Percentiles rank a stretch among this genome's conserved stretches.
Evolutionary conservation across 163 green algal species (phyloP).

Genomic region (Volvox carteri): DNA sequence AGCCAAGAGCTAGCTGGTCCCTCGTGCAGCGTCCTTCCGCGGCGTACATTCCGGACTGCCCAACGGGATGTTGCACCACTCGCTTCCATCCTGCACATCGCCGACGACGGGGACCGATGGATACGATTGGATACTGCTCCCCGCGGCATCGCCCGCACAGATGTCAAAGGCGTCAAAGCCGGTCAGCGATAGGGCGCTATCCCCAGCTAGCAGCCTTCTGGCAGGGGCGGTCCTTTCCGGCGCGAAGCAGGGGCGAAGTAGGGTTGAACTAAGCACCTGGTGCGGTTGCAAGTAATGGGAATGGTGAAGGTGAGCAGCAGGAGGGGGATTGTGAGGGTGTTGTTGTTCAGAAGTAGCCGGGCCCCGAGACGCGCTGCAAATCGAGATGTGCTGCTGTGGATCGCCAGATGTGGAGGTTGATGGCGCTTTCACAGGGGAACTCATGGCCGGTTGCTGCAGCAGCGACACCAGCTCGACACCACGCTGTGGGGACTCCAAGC

Average conservation of each 20-base stretch:
- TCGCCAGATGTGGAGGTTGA: background rate
- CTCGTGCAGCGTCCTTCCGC: background rate
- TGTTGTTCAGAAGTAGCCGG: background rate
- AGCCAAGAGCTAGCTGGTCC: background rate
- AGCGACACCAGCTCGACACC: background rate
- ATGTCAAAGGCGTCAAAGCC: background rate
- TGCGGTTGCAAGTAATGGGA: too few species aligned
- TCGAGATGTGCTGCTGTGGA: too few species aligned
- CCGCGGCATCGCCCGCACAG: background rate
- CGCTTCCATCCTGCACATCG: background rate
- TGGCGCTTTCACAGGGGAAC: too few species aligned
- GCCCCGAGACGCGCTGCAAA: too few species aligned
- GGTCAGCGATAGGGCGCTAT: too few species aligned
- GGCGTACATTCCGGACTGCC: background rate
- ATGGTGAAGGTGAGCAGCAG: too few species aligned
- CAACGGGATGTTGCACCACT: slow-evolving; percentile 20
- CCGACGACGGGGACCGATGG: background rate
- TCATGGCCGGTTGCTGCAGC: background rate
- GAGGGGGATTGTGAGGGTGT: background rate
- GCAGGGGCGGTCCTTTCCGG: background rate
- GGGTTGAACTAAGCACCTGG: too few species aligned
- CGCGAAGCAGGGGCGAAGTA: background rate
- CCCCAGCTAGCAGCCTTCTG: background rate
- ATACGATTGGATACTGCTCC: background rate
- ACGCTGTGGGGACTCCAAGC: background rate